Evolutionary conservation across 164 flowering plant genomes (phyloP), one percentile per base, ranked within the genome.

Genomic region (Houttuynia cordata): DNA sequence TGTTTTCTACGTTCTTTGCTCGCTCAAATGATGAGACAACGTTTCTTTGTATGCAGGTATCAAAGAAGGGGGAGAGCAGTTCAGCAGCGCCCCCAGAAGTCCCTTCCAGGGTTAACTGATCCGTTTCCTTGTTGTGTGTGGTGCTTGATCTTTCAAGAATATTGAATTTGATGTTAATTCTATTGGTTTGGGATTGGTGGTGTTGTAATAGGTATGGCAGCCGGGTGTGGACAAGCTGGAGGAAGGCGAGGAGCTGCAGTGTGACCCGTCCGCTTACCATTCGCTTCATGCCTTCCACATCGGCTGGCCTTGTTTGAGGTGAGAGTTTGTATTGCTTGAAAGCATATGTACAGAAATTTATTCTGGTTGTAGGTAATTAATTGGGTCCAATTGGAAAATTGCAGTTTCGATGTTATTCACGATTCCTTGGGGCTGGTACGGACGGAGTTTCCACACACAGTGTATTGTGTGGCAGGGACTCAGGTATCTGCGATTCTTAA

Each of bases 271-370:
- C 54, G 94, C 90, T 10, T 92, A 92, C 65, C 82, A 89, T 66
- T 87, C 88, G 12, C 88, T 87, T 22, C 96, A 92, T 47, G 96
- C 83, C 52, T 92, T 92, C 64, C 83, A 84, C 66, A 69, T 85
- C 45, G 97, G 96, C 6, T 92, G 98, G 98, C 94, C 96, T 14
- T 92, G 89, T 68, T 78, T 92, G 64, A 89, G 97, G 97, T 89
- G 17, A 39, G 49, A 23, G 18, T 54, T 54, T 7, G n/a, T n/a
- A n/a, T n/a, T n/a, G n/a, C n/a, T n/a, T n/a, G n/a, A n/a, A n/a
- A n/a, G n/a, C n/a, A n/a, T 14, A 14, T 22, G 6, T 54, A 6
- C 34, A 7, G 57, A 15, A 51, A 53, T 19, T 47, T 13, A 6
- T 13, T 42, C 25, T 21, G 6, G 12, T 60, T 6, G 25, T 23